Percentiles rank a stretch among this genome's conserved stretches.
phyloP scores from a whole-genome alignment of 75 land plant species.

The Cupressus sempervirens region DNA sequence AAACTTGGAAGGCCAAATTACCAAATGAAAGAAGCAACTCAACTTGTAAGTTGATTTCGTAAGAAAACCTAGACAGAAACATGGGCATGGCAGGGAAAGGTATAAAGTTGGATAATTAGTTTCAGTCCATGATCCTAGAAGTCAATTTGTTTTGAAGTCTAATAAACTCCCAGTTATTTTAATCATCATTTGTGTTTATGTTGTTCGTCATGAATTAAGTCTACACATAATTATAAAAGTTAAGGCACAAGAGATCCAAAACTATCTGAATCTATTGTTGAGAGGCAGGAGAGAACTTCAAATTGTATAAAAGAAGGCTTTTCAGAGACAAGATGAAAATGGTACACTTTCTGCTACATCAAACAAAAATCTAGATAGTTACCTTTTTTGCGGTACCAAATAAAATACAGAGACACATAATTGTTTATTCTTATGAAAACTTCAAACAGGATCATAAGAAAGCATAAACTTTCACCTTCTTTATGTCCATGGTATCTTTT shows the following conservation, averaged over 20 bases:
- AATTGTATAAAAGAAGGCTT: background rate
- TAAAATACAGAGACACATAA: background rate
- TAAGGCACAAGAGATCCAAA: background rate
- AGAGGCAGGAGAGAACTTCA: background rate
- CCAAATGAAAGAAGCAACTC: background rate
- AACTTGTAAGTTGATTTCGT: background rate
- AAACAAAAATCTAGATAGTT: background rate
- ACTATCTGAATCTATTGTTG: background rate
- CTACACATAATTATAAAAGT: background rate
- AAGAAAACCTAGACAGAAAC: background rate
- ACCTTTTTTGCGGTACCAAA: background rate
- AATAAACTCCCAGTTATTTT: background rate
- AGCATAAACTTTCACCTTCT: constrained; percentile 4
- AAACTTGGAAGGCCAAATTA: background rate
- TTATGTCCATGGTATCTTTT: background rate
- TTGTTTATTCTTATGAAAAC: background rate
- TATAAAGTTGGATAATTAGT: background rate
- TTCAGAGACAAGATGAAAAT: background rate
- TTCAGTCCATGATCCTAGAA: background rate
- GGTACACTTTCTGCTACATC: background rate
- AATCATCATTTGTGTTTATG: background rate
- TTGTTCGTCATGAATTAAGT: background rate
- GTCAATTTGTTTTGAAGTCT: background rate
- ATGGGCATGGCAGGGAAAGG: background rate
- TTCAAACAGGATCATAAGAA: background rate